Conservation (phyloP, 805 yeast genomes). For the Ogataea nonfermentans region DNA sequence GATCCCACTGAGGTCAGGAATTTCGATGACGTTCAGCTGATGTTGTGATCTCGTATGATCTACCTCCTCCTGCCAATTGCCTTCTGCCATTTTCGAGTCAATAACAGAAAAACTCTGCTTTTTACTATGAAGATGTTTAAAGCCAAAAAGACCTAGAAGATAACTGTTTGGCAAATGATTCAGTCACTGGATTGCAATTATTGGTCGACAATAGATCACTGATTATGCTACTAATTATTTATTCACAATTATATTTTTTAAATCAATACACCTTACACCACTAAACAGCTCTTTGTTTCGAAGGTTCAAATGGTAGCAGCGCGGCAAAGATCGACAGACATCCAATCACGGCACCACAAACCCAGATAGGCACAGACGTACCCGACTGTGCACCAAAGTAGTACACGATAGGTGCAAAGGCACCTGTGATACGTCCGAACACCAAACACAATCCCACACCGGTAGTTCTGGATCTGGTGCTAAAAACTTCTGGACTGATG, state of each 20-base stretch:
- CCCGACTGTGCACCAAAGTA: conserved; percentile 47
- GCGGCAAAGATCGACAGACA: conserved; percentile 43
- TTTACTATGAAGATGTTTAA: no score
- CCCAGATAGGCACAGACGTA: conserved; percentile 60
- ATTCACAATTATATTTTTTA: background rate
- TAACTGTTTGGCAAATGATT: background rate
- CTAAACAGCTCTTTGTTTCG: no score
- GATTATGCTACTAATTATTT: background rate
- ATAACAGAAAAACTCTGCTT: background rate
- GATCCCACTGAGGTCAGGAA: conserved; percentile 24
- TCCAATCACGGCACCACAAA: conserved; percentile 55
- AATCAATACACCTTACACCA: background rate
- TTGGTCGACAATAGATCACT: background rate
- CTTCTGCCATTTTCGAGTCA: conserved; percentile 4
- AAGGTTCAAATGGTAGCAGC: conserved; percentile 51
- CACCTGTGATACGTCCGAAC: conserved; percentile 50
- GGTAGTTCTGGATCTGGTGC: conserved; percentile 52
- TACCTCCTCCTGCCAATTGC: conserved; percentile 7
- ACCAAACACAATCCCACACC: conserved; percentile 62
- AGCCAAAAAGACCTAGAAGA: background rate
- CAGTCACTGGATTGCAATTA: no score
- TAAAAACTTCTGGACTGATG: conserved; percentile 64
- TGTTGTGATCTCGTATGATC: conserved; percentile 2
- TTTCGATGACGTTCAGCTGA: conserved; percentile 21
- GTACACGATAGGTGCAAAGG: conserved; percentile 56